Percentiles rank a stretch among this genome's conserved stretches.
Evolutionary conservation across 192 early-diverging fungal genomes (phyloP).

Genomic region (Coemansia sp.): DNA sequence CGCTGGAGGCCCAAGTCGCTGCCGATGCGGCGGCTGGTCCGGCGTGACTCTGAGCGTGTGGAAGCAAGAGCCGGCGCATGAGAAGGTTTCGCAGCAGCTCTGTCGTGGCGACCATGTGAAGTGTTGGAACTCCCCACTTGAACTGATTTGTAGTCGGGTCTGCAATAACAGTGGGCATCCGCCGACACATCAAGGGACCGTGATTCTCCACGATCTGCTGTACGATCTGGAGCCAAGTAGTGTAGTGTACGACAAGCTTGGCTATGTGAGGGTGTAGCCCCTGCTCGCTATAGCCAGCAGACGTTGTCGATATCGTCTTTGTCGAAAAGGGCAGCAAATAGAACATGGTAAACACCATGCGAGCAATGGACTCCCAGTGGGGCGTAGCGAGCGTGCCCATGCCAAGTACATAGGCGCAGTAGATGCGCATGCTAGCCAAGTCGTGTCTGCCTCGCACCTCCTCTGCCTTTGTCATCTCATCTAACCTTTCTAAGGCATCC

Average conservation of each 20-base stretch:
- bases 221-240: conserved; percentile 41
- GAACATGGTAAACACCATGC: conserved; percentile 42
- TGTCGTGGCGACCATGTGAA: conserved; percentile 34
- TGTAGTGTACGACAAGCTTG: conserved; percentile 26
- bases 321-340: conserved; percentile 42
- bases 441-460: conserved; percentile 8
- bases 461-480: conserved; percentile 22
- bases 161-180: conserved; percentile 42
- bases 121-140: conserved; percentile 45
- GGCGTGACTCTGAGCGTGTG: background rate
- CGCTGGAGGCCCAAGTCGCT: conserved; percentile 9
- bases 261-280: conserved; percentile 8
- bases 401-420: conserved; percentile 42
- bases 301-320: conserved; percentile 3
- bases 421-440: conserved; percentile 20
- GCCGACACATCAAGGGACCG: conserved; percentile 29
- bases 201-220: conserved; percentile 47
- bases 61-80: conserved; percentile 27
- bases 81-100: conserved; percentile 41
- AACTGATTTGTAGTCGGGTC: conserved; percentile 45
- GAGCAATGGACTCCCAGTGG: conserved; percentile 42
- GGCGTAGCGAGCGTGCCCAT: conserved; percentile 18
- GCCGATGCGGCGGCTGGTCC: background rate
- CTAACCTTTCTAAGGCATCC: conserved; percentile 37
- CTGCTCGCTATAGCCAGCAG: background rate